These are phyloP conservation scores for Pythium insidiosum DNA, from an alignment of 352 stramenopile species.

Conservation along the genomic window DNA sequence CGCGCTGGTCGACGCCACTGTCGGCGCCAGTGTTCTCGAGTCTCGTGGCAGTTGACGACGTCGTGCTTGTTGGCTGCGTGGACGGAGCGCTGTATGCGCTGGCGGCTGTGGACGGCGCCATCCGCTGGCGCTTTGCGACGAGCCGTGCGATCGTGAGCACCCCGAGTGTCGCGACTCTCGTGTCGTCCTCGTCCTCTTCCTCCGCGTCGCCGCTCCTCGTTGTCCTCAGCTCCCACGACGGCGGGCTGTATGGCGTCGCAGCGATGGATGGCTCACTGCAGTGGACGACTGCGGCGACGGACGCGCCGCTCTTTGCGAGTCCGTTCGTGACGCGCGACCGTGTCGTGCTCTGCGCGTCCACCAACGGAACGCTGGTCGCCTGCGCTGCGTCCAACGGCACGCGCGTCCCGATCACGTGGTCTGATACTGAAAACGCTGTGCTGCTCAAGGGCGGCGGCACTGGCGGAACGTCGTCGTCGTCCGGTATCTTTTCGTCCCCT, in stretches of 20 bases:
- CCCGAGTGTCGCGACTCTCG: too few species aligned
- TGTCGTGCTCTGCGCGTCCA: too few species aligned
- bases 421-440: background rate
- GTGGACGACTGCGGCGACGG: conserved; percentile 20
- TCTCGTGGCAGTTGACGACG: conserved; percentile 6
- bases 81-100: conserved; percentile 39
- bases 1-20: conserved; percentile 10
- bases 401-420: conserved; percentile 21
- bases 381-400: too few species aligned
- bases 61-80: conserved; percentile 37
- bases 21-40: conserved; percentile 49
- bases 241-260: conserved; percentile 29
- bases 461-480: too few species aligned
- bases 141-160: conserved; percentile 55
- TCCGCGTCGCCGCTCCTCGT: background rate
- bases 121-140: conserved; percentile 27
- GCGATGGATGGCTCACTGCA: conserved; percentile 17
- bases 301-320: conserved; percentile 35
- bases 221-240: conserved; percentile 51
- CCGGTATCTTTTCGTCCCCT: conserved; percentile 53
- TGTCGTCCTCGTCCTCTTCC: conserved; percentile 7
- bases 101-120: conserved; percentile 8
- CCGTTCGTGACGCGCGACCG: conserved; percentile 47
- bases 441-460: background rate
- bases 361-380: too few species aligned